Evolutionary conservation across 2,329 filamentous ascomycete genomes (phyloP).

Genomic region (Dendryphion nanum): DNA sequence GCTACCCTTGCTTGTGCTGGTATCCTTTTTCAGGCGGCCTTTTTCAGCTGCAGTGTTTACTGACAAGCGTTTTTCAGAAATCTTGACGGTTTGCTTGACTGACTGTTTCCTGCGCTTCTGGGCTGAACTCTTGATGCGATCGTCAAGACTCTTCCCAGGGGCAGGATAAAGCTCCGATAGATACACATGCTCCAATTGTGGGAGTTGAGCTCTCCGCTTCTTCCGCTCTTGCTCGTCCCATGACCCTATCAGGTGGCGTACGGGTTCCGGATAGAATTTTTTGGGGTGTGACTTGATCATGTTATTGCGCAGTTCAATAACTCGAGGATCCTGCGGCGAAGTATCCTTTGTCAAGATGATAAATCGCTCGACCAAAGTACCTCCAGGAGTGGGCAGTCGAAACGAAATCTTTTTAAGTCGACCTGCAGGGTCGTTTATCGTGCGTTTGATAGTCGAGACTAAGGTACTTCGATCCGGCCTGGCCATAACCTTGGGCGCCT

Average conservation of each 20-base stretch:
- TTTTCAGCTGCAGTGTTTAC: no score
- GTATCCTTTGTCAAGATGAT: conserved; percentile 51
- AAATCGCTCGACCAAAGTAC: conserved; percentile 45
- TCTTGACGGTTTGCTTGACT: conserved; percentile 1
- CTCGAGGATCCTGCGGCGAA: conserved; percentile 43
- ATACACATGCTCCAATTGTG: background rate
- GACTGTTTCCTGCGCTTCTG: conserved; percentile 7
- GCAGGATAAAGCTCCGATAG: background rate
- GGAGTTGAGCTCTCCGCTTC: background rate
- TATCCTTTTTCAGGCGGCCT: no score
- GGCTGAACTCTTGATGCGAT: conserved; percentile 7
- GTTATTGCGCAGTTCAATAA: conserved; percentile 49
- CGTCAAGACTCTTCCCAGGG: conserved; percentile 5
- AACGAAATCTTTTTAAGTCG: conserved; percentile 51
- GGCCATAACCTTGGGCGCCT: conserved; percentile 34
- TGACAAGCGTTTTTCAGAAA: no score
- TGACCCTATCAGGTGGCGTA: conserved; percentile 13
- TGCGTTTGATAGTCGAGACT: conserved; percentile 47
- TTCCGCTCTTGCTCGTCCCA: background rate
- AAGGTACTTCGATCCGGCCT: conserved; percentile 55
- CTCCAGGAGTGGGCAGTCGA: conserved; percentile 15
- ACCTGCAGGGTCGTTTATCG: conserved; percentile 46
- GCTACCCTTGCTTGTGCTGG: no score
- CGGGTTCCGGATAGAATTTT: conserved; percentile 33
- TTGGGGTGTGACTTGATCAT: conserved; percentile 45